phyloP scores from a whole-genome alignment of 371 early-diverging fungal species.

The Lichtheimia corymbifera region DNA sequence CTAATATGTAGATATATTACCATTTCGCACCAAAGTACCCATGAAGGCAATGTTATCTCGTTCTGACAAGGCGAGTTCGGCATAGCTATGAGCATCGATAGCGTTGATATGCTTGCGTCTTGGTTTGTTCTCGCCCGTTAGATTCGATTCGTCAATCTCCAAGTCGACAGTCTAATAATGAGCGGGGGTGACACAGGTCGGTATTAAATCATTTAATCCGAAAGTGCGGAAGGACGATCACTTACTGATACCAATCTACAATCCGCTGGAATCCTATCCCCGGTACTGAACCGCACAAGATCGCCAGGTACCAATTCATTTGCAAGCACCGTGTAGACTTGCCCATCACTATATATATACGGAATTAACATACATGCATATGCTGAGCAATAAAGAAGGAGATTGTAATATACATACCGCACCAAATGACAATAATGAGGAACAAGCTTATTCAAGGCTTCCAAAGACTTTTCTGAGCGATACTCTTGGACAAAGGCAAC shows the following conservation, averaged over 20 bases:
- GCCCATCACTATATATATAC: slow-evolving; percentile 59
- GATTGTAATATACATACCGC: slow-evolving; percentile 45
- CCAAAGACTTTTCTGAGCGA: slow-evolving; percentile 82
- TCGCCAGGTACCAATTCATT: slow-evolving; percentile 86
- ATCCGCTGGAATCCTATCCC: slow-evolving; percentile 93
- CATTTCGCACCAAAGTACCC: slow-evolving; percentile 85
- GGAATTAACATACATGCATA: background rate
- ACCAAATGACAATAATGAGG: slow-evolving; percentile 83
- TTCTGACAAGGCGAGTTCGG: slow-evolving; percentile 70
- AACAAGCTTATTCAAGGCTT: slow-evolving; percentile 85
- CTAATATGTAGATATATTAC: slow-evolving; percentile 21
- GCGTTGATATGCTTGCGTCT: slow-evolving; percentile 65
- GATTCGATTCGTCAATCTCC: slow-evolving; percentile 84
- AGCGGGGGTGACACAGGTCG: background rate
- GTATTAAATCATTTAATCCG: background rate
- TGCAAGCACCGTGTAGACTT: slow-evolving; percentile 58
- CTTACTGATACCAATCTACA: slow-evolving; percentile 67
- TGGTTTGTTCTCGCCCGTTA: slow-evolving; percentile 91
- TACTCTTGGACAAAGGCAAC: slow-evolving; percentile 93
- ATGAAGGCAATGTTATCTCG: slow-evolving; percentile 85
- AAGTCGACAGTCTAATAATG: slow-evolving; percentile 66
- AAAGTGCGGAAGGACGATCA: background rate
- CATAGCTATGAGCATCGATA: slow-evolving; percentile 45
- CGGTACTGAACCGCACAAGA: slow-evolving; percentile 75
- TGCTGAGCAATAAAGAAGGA: background rate